Base-by-base conservation (phyloP, 2,329 filamentous ascomycete species). In the Gnomoniopsis smithogilvyi region DNA sequence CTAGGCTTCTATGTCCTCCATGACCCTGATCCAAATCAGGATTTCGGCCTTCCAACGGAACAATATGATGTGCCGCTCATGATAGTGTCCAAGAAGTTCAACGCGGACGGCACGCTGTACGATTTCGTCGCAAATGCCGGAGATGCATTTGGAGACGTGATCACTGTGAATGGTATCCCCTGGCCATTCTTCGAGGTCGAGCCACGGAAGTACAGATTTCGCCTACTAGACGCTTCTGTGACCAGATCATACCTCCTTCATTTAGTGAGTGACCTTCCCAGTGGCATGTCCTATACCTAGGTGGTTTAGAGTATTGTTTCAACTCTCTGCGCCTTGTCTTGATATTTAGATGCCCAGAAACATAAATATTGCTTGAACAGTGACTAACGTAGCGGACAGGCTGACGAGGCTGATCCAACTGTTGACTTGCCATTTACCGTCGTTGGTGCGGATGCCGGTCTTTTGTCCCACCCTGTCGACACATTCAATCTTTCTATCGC, bases 111-210 rank as follows among this genome's bases (percentile, higher is more conserved):
- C 26, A 70, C 76, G 30, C 70, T 83, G 10, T 69, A 72, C 11
- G 75, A 72, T 6, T 65, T 67, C 2, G 73, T 71, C 14, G 67
- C 69, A 47, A 75, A 79, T 54, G 66, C 70, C 7, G 69, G 67
- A 26, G 77, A 75, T 55, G 69, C 82, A 12, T 81, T 76, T 61
- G 80, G 80, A 14, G 80, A 83, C 64, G 71, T 80, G 2, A 80
- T 83, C 55, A 74, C 81, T 48, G 80, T 82, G 63, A 83, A 83
- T 62, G 78, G 76, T 4, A 76, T 79, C 61, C 81, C 80, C 3
- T 83, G 81, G 81, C 81, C 81, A 3, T 82, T 72, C 62, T 63
- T 81, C 45, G 72, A 74, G 8, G 80, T 83, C 3, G 77, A 84
- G 66, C 78, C 79, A 4, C 75, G 81, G 65, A 82, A 82, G 64